Conservation (phyloP, 352 stramenopile species). For the Poterioochromonas sp. region DNA sequence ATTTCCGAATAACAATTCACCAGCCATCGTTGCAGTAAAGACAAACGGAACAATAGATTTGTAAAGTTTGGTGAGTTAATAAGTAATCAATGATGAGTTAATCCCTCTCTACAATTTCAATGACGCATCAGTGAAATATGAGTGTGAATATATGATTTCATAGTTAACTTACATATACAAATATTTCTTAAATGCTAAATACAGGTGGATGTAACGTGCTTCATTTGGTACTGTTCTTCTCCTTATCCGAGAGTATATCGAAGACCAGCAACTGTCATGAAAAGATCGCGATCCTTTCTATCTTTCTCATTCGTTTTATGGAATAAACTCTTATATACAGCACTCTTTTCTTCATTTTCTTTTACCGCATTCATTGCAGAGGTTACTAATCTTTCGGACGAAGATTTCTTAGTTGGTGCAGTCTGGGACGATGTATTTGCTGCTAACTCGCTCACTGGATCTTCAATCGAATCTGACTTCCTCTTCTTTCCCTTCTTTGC, state of each 20-base stretch:
- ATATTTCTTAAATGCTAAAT: not conserved
- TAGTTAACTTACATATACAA: not conserved
- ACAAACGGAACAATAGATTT: too few relatives aligned
- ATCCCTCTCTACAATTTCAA: too few relatives aligned
- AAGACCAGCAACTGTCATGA: conserved; percentile 69
- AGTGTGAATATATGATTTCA: too few relatives aligned
- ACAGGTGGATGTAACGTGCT: not conserved
- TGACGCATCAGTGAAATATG: too few relatives aligned
- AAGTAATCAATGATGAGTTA: too few relatives aligned
- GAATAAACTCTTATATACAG: conserved; percentile 68
- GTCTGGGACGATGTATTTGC: not conserved
- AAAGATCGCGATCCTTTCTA: conserved; percentile 61
- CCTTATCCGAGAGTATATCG: conserved; percentile 68
- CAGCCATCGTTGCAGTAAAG: too few relatives aligned
- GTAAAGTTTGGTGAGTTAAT: too few relatives aligned
- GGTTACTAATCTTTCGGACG: not conserved
- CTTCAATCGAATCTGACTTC: not conserved
- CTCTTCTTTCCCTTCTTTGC: not conserved
- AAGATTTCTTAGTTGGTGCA: not conserved
- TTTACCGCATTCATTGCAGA: conserved; percentile 41
- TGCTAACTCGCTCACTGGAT: too few relatives aligned
- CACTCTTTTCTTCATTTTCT: conserved; percentile 60
- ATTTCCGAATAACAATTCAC: too few relatives aligned
- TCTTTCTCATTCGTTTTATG: conserved; percentile 58
- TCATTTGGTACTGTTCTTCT: too few relatives aligned